A percentile compares a stretch with the other conserved stretches of the same genome.
phyloP scores from a whole-genome alignment of 352 stramenopile species.

The Lagenidium sp. region DNA sequence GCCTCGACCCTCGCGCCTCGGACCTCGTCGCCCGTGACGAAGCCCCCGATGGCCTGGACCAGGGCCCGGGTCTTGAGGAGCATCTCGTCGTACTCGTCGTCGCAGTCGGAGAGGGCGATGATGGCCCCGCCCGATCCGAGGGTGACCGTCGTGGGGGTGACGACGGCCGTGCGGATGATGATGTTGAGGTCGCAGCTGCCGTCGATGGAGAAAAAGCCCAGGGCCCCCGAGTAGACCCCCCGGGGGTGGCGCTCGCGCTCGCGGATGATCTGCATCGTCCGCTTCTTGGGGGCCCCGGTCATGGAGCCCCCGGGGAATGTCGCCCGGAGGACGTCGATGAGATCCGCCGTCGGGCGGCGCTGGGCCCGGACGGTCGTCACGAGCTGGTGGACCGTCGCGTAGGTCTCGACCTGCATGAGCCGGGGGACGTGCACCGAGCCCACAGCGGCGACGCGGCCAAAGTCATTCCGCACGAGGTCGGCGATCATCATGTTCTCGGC shows the following conservation, averaged over 20 bases:
- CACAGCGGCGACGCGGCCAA: constrained; percentile 88
- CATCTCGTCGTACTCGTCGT: constrained; percentile 94
- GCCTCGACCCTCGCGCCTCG: constrained; percentile 19
- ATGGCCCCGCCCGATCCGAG: constrained; percentile 96
- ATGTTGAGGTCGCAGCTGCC: constrained; percentile 96
- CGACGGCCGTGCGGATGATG: constrained; percentile 94
- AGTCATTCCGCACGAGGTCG: constrained; percentile 95
- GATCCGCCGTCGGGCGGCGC: constrained; percentile 30
- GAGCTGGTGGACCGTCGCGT: constrained; percentile 97
- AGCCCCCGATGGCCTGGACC: constrained; percentile 42
- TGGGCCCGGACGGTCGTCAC: constrained; percentile 92
- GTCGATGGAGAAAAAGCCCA: constrained; percentile 95
- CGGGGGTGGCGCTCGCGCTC: constrained; percentile 81
- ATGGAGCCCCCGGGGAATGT: constrained; percentile 97
- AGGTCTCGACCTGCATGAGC: constrained; percentile 94
- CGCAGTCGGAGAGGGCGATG: constrained; percentile 88
- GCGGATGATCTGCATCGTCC: constrained; percentile 95
- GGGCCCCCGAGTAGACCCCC: constrained; percentile 94
- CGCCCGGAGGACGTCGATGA: constrained; percentile 90
- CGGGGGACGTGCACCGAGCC: constrained; percentile 90
- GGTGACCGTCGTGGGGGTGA: constrained; percentile 66
- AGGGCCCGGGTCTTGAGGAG: constrained; percentile 82
- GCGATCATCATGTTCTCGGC: constrained; percentile 99
- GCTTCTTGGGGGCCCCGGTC: constrained; percentile 96
- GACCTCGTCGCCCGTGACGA: constrained; percentile 38